Evolutionary conservation across 768 basidiomycete genomes (phyloP).

Genomic region (Daedaleopsis nitida): DNA sequence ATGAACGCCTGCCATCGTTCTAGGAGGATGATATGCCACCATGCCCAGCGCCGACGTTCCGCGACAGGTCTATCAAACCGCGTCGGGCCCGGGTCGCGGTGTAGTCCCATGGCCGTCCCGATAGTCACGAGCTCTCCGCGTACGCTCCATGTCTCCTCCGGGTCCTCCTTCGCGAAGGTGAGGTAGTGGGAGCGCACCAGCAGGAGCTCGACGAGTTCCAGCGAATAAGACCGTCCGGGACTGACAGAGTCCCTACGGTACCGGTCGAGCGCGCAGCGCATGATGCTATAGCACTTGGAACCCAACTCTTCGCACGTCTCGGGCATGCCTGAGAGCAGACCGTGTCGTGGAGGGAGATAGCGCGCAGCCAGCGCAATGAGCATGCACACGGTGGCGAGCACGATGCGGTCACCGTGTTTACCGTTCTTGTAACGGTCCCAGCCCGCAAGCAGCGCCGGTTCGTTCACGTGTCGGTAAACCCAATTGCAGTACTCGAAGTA

Average conservation of each 20-base stretch:
- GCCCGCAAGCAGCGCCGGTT: slow-evolving; percentile 56
- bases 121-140: slow-evolving; percentile 74
- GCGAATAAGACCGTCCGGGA: slow-evolving; percentile 33
- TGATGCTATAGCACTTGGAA: slow-evolving; percentile 68
- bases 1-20: slow-evolving; percentile 90
- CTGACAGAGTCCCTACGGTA: slow-evolving; percentile 50
- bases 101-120: slow-evolving; percentile 80
- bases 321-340: slow-evolving; percentile 51
- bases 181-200: slow-evolving; percentile 74
- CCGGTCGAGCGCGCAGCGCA: slow-evolving; percentile 62
- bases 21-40: slow-evolving; percentile 86
- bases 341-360: slow-evolving; percentile 70
- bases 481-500: slow-evolving; percentile 90
- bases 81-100: slow-evolving; percentile 84
- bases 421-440: slow-evolving; percentile 80
- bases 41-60: slow-evolving; percentile 83
- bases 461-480: slow-evolving; percentile 81
- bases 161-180: slow-evolving; percentile 70
- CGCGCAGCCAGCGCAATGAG: slow-evolving; percentile 74
- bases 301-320: slow-evolving; percentile 64
- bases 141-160: slow-evolving; percentile 80
- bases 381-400: slow-evolving; percentile 71
- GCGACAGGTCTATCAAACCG: slow-evolving; percentile 68
- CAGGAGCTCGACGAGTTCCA: slow-evolving; percentile 77
- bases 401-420: slow-evolving; percentile 61